Evolutionary conservation across 176 grass and related monocot species (phyloP), one percentile per base, ranked within the genome.

Genomic region (Eragrostis nindensis): DNA sequence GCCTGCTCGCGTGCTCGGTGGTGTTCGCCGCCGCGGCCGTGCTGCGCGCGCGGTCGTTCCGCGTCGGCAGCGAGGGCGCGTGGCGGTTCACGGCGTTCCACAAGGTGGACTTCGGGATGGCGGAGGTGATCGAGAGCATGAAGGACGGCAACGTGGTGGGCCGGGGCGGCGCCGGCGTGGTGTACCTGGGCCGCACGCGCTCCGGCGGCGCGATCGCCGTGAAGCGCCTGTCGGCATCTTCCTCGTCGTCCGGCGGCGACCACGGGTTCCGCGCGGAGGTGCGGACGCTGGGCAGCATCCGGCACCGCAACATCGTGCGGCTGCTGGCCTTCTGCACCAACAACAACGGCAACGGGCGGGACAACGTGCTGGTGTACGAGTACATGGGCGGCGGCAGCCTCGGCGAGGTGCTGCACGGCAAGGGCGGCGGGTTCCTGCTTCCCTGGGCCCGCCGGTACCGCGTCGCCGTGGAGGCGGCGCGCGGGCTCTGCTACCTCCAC

Each of bases 401-500:
- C 1, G 97, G 97, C 0, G 87, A 88, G 89, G 57, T 90, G 78
- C 83, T 99, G 21, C 97, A 99, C 59, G 87, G 87, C 36, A 91
- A 95, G 87, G 82, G 88, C 56, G 96, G 96, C 15, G 40, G 71
- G 15, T 86, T 88, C 78, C 88, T 99, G 5, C 39, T n/a, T n/a
- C n/a, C 68, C 0, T 99, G 93, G 97, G 93, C 88, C 15, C 75
- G 84, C 0, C 83, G 97, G 63, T 93, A 91, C 82, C 72, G 86
- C 39, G 93, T 99, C 24, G 92, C 97, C 0, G 9, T 86, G 49
- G 97, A 99, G 91, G 91, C 93, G 19, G 97, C 97, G 55, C 66
- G 97, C 9, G 97, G 97, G 6, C 84, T 99, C 1, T 99, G 96
- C 84, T 99, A 99, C 85, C 84, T 95, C 14, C 96, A 99, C 88